A percentile compares a stretch with the other conserved stretches of the same genome.
Evolutionary conservation across 768 basidiomycete genomes (phyloP).

Genomic region (Boletus speciosus): DNA sequence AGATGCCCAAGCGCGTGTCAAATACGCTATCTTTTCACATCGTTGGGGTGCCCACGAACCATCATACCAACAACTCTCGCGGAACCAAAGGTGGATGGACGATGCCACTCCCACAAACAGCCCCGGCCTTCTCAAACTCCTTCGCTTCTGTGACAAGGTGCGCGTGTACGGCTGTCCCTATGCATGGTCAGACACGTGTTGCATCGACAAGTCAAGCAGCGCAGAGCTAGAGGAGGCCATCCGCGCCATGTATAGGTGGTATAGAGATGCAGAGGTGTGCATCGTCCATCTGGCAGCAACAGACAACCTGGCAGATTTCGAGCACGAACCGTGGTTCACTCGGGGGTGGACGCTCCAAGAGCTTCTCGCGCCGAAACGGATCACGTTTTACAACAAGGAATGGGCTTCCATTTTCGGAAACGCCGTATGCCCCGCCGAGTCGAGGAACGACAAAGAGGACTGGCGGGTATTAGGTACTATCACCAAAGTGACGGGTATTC

Average conservation of each 20-base stretch:
- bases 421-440: neutral
- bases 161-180: conserved; percentile 5
- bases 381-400: conserved; percentile 4
- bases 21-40: conserved; percentile 15
- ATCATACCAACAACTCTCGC: conserved; percentile 1
- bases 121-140: conserved; percentile 4
- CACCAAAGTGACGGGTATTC: conserved; percentile 1
- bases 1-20: neutral
- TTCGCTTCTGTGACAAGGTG: conserved; percentile 7
- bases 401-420: neutral
- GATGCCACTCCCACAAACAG: neutral
- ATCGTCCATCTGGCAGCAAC: conserved; percentile 8
- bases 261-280: conserved; percentile 6
- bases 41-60: conserved; percentile 12
- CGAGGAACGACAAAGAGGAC: conserved; percentile 6
- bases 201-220: conserved; percentile 15
- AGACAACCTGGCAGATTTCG: conserved; percentile 1
- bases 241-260: conserved; percentile 10
- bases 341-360: conserved; percentile 14
- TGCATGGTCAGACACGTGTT: conserved; percentile 15
- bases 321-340: conserved; percentile 10
- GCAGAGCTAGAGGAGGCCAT: conserved; percentile 14
- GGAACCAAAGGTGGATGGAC: neutral
- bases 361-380: conserved; percentile 5
- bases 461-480: conserved; percentile 4